phyloP scores from a whole-genome alignment of 129 eudicot genomes.

The Saussurea involucrata region DNA sequence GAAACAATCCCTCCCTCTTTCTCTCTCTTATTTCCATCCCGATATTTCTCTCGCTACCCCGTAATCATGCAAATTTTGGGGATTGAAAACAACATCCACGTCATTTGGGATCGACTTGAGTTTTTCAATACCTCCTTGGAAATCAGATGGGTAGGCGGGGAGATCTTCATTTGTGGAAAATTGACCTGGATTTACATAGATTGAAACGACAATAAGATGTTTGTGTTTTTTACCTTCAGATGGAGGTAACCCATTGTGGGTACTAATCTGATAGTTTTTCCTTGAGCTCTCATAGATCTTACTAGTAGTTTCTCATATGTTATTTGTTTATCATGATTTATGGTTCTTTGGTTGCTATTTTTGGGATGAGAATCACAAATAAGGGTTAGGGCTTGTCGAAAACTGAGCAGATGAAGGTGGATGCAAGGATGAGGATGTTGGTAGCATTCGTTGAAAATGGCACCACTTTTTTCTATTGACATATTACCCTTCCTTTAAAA shows the following conservation, averaged over 20 bases:
- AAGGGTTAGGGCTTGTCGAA: too few species aligned
- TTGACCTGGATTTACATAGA: conserved; percentile 86
- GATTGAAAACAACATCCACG: conserved; percentile 82
- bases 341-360: conserved; percentile 40
- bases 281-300: conserved; percentile 67
- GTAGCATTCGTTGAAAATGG: too few species aligned
- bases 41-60: conserved; percentile 16
- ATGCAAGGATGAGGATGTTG: too few species aligned
- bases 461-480: too few species aligned
- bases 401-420: too few species aligned
- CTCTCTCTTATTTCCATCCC: conserved; percentile 5
- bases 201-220: conserved; percentile 58
- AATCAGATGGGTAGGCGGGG: conserved; percentile 87
- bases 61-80: conserved; percentile 66
- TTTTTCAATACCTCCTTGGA: conserved; percentile 63
- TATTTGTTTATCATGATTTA: conserved; percentile 60
- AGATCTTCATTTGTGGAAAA: conserved; percentile 77
- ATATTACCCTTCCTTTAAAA: too few species aligned
- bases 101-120: conserved; percentile 58
- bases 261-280: conserved; percentile 65
- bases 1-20: conserved; percentile 41
- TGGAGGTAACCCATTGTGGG: conserved; percentile 99
- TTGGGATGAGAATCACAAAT: conserved; percentile 10
- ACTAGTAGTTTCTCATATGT: conserved; percentile 79
- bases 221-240: conserved; percentile 65